A percentile compares a stretch with the other conserved stretches of the same genome.
These are phyloP conservation scores for Nicotiana undulata DNA, from an alignment of 257 asterid species.

Conservation along the genomic window DNA sequence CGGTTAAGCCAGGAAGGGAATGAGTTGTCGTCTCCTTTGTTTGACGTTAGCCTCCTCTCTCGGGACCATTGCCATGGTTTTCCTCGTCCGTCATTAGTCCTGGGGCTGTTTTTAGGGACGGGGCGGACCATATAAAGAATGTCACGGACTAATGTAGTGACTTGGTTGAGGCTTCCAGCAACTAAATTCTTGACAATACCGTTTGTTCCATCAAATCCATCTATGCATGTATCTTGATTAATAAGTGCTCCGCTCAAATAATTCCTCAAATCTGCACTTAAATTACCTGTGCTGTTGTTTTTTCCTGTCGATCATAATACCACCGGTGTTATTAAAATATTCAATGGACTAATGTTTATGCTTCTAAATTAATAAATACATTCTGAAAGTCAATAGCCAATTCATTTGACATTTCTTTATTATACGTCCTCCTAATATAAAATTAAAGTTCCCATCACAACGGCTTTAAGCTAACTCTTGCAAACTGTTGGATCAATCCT, in stretches of 20 bases:
- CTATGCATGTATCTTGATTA: constrained; percentile 48
- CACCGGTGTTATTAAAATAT: not conserved
- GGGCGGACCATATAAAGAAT: constrained; percentile 51
- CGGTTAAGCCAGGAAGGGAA: constrained; percentile 45
- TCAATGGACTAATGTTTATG: not conserved
- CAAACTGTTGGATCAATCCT: not conserved
- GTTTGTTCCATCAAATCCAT: constrained; percentile 58
- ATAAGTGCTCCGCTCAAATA: constrained; percentile 48
- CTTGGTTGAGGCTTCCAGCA: constrained; percentile 41
- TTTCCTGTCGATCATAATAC: constrained; percentile 19
- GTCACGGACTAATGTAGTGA: constrained; percentile 33
- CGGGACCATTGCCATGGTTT: constrained; percentile 6
- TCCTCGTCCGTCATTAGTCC: not conserved
- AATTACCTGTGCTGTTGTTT: constrained; percentile 28
- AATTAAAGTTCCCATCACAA: not conserved
- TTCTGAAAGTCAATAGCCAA: not conserved
- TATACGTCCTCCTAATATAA: not conserved
- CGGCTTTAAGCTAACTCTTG: not conserved
- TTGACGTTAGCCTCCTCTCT: constrained; percentile 31
- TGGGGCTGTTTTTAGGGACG: not conserved
- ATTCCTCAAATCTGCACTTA: constrained; percentile 38
- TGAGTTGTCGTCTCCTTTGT: not conserved
- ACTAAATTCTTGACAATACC: constrained; percentile 37
- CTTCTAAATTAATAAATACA: not conserved
- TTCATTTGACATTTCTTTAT: not conserved